phyloP scores from a whole-genome alignment of 805 yeast genomes.

The Starmerella apicola region DNA sequence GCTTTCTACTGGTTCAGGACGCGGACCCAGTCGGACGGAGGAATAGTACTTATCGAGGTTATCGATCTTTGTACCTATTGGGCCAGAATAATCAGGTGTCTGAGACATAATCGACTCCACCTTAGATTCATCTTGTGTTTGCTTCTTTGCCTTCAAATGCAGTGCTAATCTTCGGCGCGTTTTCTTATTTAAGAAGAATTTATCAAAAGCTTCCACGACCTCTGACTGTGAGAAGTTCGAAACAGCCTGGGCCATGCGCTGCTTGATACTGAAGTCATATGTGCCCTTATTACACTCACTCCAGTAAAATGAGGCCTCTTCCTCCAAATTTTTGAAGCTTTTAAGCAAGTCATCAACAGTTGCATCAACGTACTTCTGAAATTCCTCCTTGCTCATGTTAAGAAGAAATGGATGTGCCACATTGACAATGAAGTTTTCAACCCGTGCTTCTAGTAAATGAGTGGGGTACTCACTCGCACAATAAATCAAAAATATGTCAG shows the following conservation, averaged over 20 bases:
- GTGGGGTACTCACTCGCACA: conserved; percentile 76
- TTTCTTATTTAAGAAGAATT: conserved; percentile 32
- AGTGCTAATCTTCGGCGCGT: conserved; percentile 38
- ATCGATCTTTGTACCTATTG: conserved; percentile 5
- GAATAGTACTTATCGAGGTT: conserved; percentile 7
- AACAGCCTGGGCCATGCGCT: conserved; percentile 45
- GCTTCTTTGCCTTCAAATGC: conserved; percentile 47
- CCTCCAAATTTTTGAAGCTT: conserved; percentile 63
- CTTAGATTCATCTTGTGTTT: conserved; percentile 9
- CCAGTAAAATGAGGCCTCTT: conserved; percentile 60
- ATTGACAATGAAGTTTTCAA: conserved; percentile 46
- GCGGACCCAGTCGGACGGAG: conserved; percentile 7
- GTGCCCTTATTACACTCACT: conserved; percentile 58
- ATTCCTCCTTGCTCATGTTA: conserved; percentile 50
- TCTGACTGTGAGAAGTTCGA: conserved; percentile 44
- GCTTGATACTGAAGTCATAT: conserved; percentile 57
- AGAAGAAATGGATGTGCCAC: conserved; percentile 36
- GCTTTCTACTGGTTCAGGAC: conserved; percentile 7
- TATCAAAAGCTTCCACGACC: conserved; percentile 41
- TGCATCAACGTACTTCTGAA: conserved; percentile 55
- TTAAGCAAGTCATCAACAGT: conserved; percentile 53
- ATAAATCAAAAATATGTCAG: conserved; percentile 58
- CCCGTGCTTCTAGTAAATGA: conserved; percentile 61
- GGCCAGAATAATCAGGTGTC: neutral
- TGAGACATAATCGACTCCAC: conserved; percentile 13